Evolutionary conservation across 768 basidiomycete genomes (phyloP).

Genomic region (Cystobasidium tubakii): DNA sequence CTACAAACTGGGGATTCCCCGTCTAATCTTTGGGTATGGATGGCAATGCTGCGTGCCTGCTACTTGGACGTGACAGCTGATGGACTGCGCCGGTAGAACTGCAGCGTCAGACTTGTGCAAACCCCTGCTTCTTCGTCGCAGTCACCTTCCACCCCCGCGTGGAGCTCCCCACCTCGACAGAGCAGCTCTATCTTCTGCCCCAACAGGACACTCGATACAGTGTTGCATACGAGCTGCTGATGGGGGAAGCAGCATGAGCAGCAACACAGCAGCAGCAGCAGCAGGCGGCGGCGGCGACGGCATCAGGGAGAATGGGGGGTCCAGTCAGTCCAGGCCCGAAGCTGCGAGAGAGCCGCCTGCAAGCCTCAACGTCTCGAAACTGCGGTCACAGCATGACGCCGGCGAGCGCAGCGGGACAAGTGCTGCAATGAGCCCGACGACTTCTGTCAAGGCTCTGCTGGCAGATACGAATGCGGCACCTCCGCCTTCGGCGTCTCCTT

Average conservation of each 20-base stretch:
- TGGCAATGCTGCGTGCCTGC: no score
- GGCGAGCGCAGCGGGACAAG: background rate
- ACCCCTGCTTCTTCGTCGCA: no score
- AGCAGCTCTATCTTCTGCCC: background rate
- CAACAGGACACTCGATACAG: background rate
- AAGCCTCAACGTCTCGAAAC: background rate
- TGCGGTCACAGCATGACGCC: background rate
- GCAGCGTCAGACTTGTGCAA: no score
- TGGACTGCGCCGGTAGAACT: no score
- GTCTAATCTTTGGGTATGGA: no score
- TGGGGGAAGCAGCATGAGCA: background rate
- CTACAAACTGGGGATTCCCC: no score
- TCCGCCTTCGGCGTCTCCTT: background rate
- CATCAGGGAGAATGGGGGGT: no score
- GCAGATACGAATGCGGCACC: conserved; percentile 33
- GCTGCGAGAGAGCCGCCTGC: background rate
- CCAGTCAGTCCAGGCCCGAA: no score
- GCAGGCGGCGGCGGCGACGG: background rate
- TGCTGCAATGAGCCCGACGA: conserved; percentile 14
- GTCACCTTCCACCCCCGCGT: background rate
- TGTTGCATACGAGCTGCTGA: background rate
- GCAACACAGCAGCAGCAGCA: background rate
- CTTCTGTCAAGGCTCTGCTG: conserved; percentile 24
- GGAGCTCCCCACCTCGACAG: background rate
- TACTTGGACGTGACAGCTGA: no score